Conservation (phyloP, 2,329 filamentous ascomycete genomes). For the Alternaria sp. region DNA sequence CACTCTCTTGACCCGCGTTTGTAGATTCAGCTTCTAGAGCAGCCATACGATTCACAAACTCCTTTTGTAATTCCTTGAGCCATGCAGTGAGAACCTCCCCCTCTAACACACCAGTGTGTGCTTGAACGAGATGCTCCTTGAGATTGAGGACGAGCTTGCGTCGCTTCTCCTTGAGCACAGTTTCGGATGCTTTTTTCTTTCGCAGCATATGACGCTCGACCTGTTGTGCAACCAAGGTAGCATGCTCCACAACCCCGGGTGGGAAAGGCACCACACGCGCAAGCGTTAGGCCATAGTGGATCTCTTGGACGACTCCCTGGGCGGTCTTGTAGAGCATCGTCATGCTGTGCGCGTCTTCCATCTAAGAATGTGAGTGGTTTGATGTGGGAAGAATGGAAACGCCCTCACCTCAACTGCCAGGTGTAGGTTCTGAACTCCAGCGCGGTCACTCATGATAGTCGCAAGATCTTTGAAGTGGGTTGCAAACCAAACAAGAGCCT, state of each 20-base stretch:
- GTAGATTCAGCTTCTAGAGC: constrained; percentile 61
- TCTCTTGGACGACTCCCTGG: constrained; percentile 71
- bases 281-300: constrained; percentile 84
- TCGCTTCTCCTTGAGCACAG: constrained; percentile 65
- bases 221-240: constrained; percentile 68
- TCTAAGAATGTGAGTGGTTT: constrained; percentile 21
- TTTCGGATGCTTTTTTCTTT: constrained; percentile 65
- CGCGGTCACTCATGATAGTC: constrained; percentile 73
- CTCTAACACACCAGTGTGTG: constrained; percentile 68
- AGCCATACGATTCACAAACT: constrained; percentile 76
- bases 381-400: background rate
- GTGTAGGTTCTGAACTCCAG: constrained; percentile 83
- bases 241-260: constrained; percentile 67
- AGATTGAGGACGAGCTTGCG: constrained; percentile 77
- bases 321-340: constrained; percentile 88
- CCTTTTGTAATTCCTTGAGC: constrained; percentile 71
- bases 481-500: constrained; percentile 86
- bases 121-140: constrained; percentile 74
- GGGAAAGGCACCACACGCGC: constrained; percentile 79
- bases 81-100: constrained; percentile 68
- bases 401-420: constrained; percentile 71
- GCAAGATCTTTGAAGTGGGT: constrained; percentile 91
- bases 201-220: constrained; percentile 65
- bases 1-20: constrained; percentile 12
- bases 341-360: constrained; percentile 65